Conservation (phyloP, 768 basidiomycete species). For the Coprinopsis cinerea region DNA sequence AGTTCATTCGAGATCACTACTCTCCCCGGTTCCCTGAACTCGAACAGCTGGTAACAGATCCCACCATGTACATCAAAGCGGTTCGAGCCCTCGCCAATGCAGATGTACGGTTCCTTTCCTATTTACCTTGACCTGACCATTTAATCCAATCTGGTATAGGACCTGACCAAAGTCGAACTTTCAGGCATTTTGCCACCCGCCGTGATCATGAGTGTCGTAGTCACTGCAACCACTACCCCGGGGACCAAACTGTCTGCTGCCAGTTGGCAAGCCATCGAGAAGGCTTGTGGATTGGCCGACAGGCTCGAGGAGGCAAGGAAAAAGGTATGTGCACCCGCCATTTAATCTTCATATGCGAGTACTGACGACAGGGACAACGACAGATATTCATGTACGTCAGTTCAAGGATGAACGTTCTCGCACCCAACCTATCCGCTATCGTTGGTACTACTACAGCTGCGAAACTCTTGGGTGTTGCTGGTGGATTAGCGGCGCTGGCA, state of each 20-base stretch:
- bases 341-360: constrained; percentile 2
- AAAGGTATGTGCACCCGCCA: constrained; percentile 45
- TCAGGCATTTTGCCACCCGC: constrained; percentile 78
- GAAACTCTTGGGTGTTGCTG: constrained; percentile 95
- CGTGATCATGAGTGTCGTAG: constrained; percentile 91
- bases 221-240: constrained; percentile 88
- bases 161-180: constrained; percentile 82
- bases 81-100: constrained; percentile 85
- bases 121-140: constrained; percentile 5
- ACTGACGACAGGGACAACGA: constrained; percentile 1
- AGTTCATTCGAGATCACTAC: constrained; percentile 99
- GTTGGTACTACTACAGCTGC: constrained; percentile 98
- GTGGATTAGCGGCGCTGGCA: constrained; percentile 82
- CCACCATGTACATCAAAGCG: constrained; percentile 86
- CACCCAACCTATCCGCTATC: constrained; percentile 97
- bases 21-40: constrained; percentile 93
- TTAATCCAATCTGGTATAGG: constrained; percentile 34
- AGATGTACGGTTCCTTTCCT: constrained; percentile 40
- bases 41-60: constrained; percentile 90
- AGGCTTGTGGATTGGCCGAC: constrained; percentile 86
- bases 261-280: constrained; percentile 77
- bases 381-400: constrained; percentile 99
- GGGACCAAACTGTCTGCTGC: constrained; percentile 65
- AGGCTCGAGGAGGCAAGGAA: constrained; percentile 85
- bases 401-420: constrained; percentile 96